Evolutionary conservation across 75 land plant species (phyloP).

Genomic region (Adiantum capillusveneris): DNA sequence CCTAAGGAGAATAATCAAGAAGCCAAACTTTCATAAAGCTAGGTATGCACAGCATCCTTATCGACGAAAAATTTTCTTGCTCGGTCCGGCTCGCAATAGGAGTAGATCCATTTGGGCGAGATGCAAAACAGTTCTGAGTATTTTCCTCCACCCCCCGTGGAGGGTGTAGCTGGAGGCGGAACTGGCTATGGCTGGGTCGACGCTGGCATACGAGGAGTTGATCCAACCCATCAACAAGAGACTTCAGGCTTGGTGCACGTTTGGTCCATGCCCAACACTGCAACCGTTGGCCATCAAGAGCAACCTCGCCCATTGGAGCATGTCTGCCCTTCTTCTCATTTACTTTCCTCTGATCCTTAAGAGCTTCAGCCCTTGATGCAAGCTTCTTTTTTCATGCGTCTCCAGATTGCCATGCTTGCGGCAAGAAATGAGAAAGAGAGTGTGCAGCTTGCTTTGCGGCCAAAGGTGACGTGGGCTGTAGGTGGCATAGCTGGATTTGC

Average conservation of each 20-base stretch:
- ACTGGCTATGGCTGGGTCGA: slow-evolving; percentile 96
- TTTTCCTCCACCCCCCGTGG: slow-evolving; percentile 64
- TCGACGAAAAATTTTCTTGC: no score
- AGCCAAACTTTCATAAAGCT: no score
- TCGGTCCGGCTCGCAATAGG: no score
- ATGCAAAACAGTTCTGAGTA: slow-evolving; percentile 8
- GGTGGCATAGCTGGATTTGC: slow-evolving; percentile 59
- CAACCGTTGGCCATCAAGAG: slow-evolving; percentile 87
- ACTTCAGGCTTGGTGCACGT: slow-evolving; percentile 69
- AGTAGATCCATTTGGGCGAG: no score
- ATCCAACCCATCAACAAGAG: slow-evolving; percentile 21
- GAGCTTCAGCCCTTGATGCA: no score
- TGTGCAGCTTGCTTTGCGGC: slow-evolving; percentile 87
- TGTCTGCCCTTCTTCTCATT: slow-evolving; percentile 27
- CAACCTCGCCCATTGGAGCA: slow-evolving; percentile 77
- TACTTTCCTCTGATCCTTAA: neutral
- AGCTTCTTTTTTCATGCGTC: neutral
- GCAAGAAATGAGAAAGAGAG: slow-evolving; percentile 98
- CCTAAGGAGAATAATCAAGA: no score
- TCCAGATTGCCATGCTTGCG: slow-evolving; percentile 71
- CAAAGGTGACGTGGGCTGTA: slow-evolving; percentile 88
- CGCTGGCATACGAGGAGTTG: slow-evolving; percentile 20
- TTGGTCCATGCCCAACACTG: slow-evolving; percentile 95
- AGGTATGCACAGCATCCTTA: no score
- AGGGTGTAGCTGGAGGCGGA: slow-evolving; percentile 95